A percentile compares a stretch with the other conserved stretches of the same genome.
phyloP scores from a whole-genome alignment of 2,329 filamentous ascomycete genomes.

The Aureobasidium sp. region DNA sequence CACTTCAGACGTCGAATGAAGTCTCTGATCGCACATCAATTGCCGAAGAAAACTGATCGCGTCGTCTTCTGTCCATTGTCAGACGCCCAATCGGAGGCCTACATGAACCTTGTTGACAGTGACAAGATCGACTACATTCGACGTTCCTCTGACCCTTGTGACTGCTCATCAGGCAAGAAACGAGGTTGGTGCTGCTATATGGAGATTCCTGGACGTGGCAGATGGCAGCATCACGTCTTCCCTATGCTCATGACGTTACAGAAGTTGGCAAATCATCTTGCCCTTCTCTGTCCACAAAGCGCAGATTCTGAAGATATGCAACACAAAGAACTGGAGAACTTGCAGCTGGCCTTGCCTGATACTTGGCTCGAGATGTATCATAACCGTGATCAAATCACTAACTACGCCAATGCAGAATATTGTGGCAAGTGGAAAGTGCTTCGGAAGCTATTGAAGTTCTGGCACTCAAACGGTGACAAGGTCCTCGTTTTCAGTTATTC shows the following conservation, averaged over 20 bases:
- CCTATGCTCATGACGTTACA: slow-evolving; percentile 75
- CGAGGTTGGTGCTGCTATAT: slow-evolving; percentile 75
- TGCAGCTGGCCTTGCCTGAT: slow-evolving; percentile 68
- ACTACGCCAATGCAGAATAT: slow-evolving; percentile 78
- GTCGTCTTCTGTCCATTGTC: slow-evolving; percentile 95
- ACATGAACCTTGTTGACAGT: slow-evolving; percentile 72
- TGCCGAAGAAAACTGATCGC: slow-evolving; percentile 89
- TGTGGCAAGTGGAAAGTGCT: slow-evolving; percentile 97
- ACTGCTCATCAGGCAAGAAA: slow-evolving; percentile 61
- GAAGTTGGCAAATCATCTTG: slow-evolving; percentile 89
- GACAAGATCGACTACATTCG: slow-evolving; percentile 64
- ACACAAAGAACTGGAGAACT: slow-evolving; percentile 64
- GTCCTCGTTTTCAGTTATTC: slow-evolving; percentile 93
- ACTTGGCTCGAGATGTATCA: slow-evolving; percentile 67
- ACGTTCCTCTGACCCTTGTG: slow-evolving; percentile 59
- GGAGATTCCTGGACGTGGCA: slow-evolving; percentile 52
- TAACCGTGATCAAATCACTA: slow-evolving; percentile 69
- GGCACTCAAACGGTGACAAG: slow-evolving; percentile 86
- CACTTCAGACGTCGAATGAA: slow-evolving; percentile 95
- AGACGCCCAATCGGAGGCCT: slow-evolving; percentile 70
- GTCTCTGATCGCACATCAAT: slow-evolving; percentile 78
- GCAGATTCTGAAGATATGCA: slow-evolving; percentile 65
- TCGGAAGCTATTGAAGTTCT: slow-evolving; percentile 78
- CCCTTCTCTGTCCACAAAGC: slow-evolving; percentile 66
- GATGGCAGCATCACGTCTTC: slow-evolving; percentile 75